Conservation (phyloP, 1,284 basidiomycete genomes). For the Stereum hirsutum region DNA sequence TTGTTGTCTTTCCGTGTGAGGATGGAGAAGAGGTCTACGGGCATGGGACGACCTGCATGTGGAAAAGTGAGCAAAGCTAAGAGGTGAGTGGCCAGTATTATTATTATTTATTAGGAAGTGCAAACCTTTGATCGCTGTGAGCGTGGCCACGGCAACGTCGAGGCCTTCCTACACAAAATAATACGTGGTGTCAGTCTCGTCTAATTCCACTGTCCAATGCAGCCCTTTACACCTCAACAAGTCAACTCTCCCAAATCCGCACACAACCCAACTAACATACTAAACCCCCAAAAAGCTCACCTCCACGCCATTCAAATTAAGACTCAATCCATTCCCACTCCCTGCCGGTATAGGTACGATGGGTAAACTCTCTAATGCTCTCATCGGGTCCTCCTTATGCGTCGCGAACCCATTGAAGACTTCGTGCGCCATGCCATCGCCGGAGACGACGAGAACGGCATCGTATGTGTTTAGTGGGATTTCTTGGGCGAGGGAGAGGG, state of each 20-base stretch:
- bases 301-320: constrained; percentile 67
- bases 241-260: too few relatives aligned
- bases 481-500: constrained; percentile 55
- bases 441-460: constrained; percentile 78
- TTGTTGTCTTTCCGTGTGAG: constrained; percentile 60
- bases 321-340: constrained; percentile 71
- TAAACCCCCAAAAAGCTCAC: constrained; percentile 22
- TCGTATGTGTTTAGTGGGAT: constrained; percentile 60
- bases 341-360: constrained; percentile 87
- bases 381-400: constrained; percentile 56
- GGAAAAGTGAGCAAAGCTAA: background rate
- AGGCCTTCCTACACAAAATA: constrained; percentile 47
- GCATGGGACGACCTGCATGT: constrained; percentile 52
- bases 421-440: constrained; percentile 88
- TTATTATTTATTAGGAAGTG: constrained; percentile 2
- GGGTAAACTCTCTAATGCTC: constrained; percentile 71
- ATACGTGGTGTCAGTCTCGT: constrained; percentile 1
- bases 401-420: constrained; percentile 87
- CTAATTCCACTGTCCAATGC: too few relatives aligned
- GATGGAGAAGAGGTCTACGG: constrained; percentile 77
- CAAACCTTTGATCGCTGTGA: constrained; percentile 85
- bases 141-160: constrained; percentile 64
- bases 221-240: too few relatives aligned
- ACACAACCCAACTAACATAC: too few relatives aligned
- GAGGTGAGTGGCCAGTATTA: constrained; percentile 3